Evolutionary conservation across 2,329 filamentous ascomycete genomes (phyloP), one percentile per base, ranked within the genome.

Genomic region (Emmonsia crescens): DNA sequence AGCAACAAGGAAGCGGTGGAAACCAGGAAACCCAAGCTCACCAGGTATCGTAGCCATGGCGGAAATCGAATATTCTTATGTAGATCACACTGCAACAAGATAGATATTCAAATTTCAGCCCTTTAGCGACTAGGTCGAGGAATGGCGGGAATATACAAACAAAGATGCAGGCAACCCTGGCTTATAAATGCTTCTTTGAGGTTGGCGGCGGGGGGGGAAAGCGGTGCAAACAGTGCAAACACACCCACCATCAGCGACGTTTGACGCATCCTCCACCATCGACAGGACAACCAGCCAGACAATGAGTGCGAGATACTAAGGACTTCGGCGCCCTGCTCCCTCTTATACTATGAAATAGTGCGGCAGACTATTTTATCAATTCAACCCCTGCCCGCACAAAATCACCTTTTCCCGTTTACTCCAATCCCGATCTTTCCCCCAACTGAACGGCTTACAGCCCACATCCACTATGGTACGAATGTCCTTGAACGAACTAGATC

Each of bases 41-140:
- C 83, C 79, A 71, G 80, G 76, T 73, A 85, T 79, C 63, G 81
- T 76, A 63, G 80, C 78, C 83, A 85, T 85, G 60, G 44, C 58
- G 58, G 61, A 56, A 63, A 62, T 63, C 44, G 8, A 61, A 61
- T 63, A 63, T 61, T 57, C 48, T 58, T 58, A 58, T 61, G 57
- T 51, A 51, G 58, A 44, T 16, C 36, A 33, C 57, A 44, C 31
- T n/a, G 16, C 16, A 19, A 48, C 29, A 56, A 59, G 21, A 29
- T 51, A 52, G 24, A 55, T 62, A 27, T 36, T 60, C 51, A 46
- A 36, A 52, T 59, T 29, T 52, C 29, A 52, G 49, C 10, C 16
- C 16, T 52, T 52, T 3, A 33, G 9, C n/a, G 29, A 19, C 2
- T 33, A n/a, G 19, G 49, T 29, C 16, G 19, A 36, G 16, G 9